These are phyloP conservation scores for Trichocladium antarcticum DNA, from an alignment of 495 filamentous ascomycete genomes.

Conservation along the genomic window DNA sequence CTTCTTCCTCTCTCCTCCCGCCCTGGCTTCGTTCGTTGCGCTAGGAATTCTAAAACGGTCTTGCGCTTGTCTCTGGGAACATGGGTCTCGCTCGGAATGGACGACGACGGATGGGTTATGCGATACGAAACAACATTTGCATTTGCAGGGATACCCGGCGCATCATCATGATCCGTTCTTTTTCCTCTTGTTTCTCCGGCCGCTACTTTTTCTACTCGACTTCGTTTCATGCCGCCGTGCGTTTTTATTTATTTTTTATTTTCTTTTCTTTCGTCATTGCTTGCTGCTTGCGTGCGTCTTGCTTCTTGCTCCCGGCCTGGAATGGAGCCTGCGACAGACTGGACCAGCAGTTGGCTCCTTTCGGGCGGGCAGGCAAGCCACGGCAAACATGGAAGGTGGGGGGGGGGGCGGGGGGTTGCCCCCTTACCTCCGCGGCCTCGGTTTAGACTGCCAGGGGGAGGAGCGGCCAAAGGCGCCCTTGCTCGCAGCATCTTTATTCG, in stretches of 20 bases:
- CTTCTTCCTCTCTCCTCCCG: too few relatives aligned
- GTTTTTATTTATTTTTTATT: slow-evolving; percentile 6
- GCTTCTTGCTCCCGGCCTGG: not conserved
- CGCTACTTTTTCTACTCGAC: slow-evolving; percentile 2
- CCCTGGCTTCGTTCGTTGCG: too few relatives aligned
- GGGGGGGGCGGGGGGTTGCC: too few relatives aligned
- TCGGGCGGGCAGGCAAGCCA: too few relatives aligned
- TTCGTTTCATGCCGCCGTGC: not conserved
- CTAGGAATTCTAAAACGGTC: too few relatives aligned
- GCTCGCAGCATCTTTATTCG: too few relatives aligned
- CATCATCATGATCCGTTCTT: slow-evolving; percentile 7
- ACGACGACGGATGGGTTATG: not conserved
- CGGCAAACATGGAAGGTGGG: too few relatives aligned
- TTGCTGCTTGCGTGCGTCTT: not conserved
- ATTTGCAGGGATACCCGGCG: slow-evolving; percentile 21
- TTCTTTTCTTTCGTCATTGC: not conserved
- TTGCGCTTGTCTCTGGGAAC: not conserved
- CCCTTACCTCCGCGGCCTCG: too few relatives aligned
- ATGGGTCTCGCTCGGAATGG: not conserved
- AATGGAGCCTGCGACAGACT: not conserved
- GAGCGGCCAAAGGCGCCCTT: too few relatives aligned
- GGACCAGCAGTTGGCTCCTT: not conserved
- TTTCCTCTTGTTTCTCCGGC: slow-evolving; percentile 1
- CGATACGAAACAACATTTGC: slow-evolving; percentile 6
- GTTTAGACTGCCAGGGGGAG: too few relatives aligned